phyloP scores from a whole-genome alignment of 2,329 filamentous ascomycete genomes.

The Fusarium napiforme region DNA sequence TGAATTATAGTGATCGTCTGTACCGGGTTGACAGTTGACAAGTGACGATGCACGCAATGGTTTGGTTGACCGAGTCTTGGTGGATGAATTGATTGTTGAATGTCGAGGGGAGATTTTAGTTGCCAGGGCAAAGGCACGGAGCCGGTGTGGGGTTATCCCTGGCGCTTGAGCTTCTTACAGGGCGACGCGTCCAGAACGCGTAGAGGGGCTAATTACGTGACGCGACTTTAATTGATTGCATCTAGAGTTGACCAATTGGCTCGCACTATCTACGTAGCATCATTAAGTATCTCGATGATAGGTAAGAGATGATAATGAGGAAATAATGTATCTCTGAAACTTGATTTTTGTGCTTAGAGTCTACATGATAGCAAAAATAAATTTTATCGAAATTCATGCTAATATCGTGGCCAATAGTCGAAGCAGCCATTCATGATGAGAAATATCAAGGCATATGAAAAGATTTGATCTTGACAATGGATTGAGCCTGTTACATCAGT shows the following conservation, averaged over 20 bases:
- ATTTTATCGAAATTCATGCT: neutral
- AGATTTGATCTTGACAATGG: neutral
- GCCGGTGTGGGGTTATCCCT: slow-evolving; percentile 22
- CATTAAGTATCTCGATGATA: neutral
- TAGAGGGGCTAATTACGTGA: slow-evolving; percentile 45
- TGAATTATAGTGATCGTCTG: neutral
- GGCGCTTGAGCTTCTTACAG: slow-evolving; percentile 4
- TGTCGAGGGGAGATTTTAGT: slow-evolving; percentile 39
- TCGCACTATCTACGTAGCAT: neutral
- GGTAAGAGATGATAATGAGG: neutral
- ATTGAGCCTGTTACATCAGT: neutral
- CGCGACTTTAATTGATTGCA: slow-evolving; percentile 56
- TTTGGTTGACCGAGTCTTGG: neutral
- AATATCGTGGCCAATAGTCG: neutral
- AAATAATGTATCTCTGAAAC: no score
- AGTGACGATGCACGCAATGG: neutral
- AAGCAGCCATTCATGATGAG: neutral
- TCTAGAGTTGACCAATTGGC: slow-evolving; percentile 4
- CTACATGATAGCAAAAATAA: neutral
- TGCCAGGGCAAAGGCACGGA: slow-evolving; percentile 36
- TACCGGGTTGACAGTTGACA: neutral
- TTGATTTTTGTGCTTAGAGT: neutral
- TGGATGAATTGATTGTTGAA: slow-evolving; percentile 19
- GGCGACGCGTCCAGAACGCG: slow-evolving; percentile 47
- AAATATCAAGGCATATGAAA: neutral